Evolutionary conservation across 2,329 filamentous ascomycete species (phyloP), one percentile per base, ranked within the genome.

Genomic region (Fusarium tuaranense): DNA sequence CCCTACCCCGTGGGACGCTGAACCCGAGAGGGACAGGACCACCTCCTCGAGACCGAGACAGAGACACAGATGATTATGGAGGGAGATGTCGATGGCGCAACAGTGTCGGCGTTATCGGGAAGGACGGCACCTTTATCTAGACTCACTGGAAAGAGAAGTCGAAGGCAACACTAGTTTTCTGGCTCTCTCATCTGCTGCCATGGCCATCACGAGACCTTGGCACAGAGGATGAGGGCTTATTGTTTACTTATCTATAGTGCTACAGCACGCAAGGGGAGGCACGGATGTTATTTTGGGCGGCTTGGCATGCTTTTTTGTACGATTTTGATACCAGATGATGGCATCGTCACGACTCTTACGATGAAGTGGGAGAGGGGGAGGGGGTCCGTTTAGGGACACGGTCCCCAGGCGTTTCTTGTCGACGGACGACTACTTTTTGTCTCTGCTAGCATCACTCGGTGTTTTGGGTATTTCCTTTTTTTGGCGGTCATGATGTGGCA

Each of bases 71-170:
- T 70, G 83, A 86, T 20, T 84, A 87, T 41, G 65, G 39, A 46
- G 34, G 55, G 65, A 84, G 85, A 66, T 91, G 88, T 76, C 85
- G 86, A 70, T 91, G 89, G 89, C 86, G 89, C 38, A 86, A 87
- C 27, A 90, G 87, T 71, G 86, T 90, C 34, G 87, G 88, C 34
- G 86, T 90, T 14, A 85, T 90, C 59, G 85, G 85, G 20, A 79
- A 80, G 64, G 89, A 92, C 51, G 87, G 88, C 38, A 87, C 87
- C 22, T 89, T 91, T 75, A 77, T 91, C 44, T 91, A 67, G 63
- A 46, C 32, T 61, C 30, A 27, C 53, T n/a, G 53, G 39, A 62
- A 30, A 8, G 22, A n/a, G 59, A 57, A 32, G 60, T 34, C 58
- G 58, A 30, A 36, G 30, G 20, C 58, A 51, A 22, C 46, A 30